Evolutionary conservation across 805 yeast species (phyloP), one percentile per base, ranked within the genome.

Genomic region (Isabelozyma rhagii): DNA sequence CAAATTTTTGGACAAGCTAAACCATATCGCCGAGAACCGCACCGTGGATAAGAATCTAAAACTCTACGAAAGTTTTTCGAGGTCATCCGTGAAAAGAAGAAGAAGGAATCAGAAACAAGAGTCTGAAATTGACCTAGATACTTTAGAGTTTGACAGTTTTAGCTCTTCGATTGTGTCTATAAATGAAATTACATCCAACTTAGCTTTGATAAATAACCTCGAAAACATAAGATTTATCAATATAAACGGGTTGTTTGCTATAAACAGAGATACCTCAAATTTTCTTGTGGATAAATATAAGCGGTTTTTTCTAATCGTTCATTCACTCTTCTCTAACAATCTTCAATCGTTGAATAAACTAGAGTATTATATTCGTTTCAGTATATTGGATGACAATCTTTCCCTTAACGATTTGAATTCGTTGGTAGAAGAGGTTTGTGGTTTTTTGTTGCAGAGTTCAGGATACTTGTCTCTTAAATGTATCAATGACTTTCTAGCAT

Each of bases 151-250:
- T 28, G 44, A 36, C n/a, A 44, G 18, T 36, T 47, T 45, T 1
- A 40, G 45, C 14, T 38, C 31, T 29, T n/a, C 44, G 4, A 43
- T 40, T 9, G 42, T 46, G 4, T 51, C 61, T 10, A 58, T 62
- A 8, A 51, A 52, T 41, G 58, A 58, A 6, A 48, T 65, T 7
- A 52, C 55, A 31, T 63, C 70, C 0, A 45, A 62, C 10, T 44
- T 51, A 6, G 45, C 49, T 10, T 51, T 67, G 21, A 56, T 57
- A 2, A 43, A 55, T 1, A 50, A 56, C 31, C 52, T 63, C 8
- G 59, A 60, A 31, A 50, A 51, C 5, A 55, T 66, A 11, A 41
- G 45, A 31, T 47, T 57, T 40, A 42, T 58, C 21, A 62, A 59
- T 40, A 47, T 53, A 1, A 51, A 29, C 8, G 44, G 25, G 43